Evolutionary conservation across 805 yeast genomes (phyloP), one percentile per base, ranked within the genome.

Genomic region (Metschnikowia corniflorae): DNA sequence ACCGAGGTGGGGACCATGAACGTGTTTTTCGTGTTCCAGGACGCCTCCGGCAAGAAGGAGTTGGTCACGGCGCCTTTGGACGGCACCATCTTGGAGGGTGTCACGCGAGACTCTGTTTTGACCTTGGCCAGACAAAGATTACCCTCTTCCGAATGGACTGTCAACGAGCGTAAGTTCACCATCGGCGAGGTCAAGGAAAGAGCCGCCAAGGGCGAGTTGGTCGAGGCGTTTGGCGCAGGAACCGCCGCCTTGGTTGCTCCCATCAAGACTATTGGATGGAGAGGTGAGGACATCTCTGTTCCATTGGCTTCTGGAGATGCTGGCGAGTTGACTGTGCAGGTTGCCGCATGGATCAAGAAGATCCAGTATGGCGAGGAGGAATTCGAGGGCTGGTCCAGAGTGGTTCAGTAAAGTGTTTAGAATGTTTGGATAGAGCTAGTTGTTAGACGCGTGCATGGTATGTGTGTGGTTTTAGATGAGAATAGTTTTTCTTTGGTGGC

Each of bases 1-100:
- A 91, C 97, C 50, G 97, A 91, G 71, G 97, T 87, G 39, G 98
- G 98, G 49, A 88, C 97, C 40, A 93, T 91, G 97, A 91, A 91
- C 66, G 91, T 76, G 29, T 91, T 93, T 69, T 80, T 85, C 54
- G 96, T 79, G 22, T 86, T 91, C 73, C 68, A 82, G 62, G 77
- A 84, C 61, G 59, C 75, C n/a, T 74, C 82, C 24, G 97, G 96
- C 42, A 85, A 81, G 65, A 85, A 84, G 57, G 97, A 91, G 69
- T 75, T 91, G 50, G 95, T 78, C 32, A 91, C 98, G 45, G 95
- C 96, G 47, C 97, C 98, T 44, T 73, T 93, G 50, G 97, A 93
- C 57, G 98, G 98, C 50, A 91, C 96, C 45, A 91, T 91, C 55
- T 77, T 91, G 55, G 96, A 86, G 62, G 98, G 98, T 71, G 94